A percentile compares a stretch with the other conserved stretches of the same genome.
phyloP scores from a whole-genome alignment of 1,284 basidiomycete species.

The Uromyces viciae-fabae region DNA sequence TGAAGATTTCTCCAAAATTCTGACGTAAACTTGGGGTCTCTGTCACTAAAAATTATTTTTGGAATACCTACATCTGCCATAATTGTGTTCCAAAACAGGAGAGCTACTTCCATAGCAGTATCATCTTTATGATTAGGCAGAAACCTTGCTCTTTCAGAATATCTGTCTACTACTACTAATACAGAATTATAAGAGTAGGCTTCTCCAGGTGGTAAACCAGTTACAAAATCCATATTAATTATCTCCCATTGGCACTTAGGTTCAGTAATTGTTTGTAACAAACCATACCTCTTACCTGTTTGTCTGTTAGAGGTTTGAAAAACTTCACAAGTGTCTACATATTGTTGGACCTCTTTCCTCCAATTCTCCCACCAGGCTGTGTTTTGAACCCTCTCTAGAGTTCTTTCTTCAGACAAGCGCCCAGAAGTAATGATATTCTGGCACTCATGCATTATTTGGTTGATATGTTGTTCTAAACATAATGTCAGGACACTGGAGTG shows the following conservation, averaged over 20 bases:
- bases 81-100: slow-evolving; percentile 26
- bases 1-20: slow-evolving; percentile 7
- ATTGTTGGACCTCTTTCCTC: not conserved
- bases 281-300: not conserved
- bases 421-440: not conserved
- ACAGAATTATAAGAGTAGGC: not conserved
- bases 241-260: not conserved
- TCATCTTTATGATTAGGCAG: not conserved
- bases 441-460: not conserved
- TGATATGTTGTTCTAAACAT: not conserved
- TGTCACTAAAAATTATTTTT: slow-evolving; percentile 7
- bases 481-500: not conserved
- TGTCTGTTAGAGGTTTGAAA: slow-evolving; percentile 13
- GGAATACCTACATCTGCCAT: slow-evolving; percentile 9
- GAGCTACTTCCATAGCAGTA: slow-evolving; percentile 5
- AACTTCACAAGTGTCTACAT: not conserved
- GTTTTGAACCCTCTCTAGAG: not conserved
- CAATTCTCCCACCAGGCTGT: not conserved
- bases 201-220: not conserved
- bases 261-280: not conserved
- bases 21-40: slow-evolving; percentile 13
- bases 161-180: slow-evolving; percentile 2
- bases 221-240: not conserved
- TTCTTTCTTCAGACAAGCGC: not conserved
- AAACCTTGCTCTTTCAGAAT: slow-evolving; percentile 1